Evolutionary conservation across 768 basidiomycete species (phyloP).

Genomic region (Hygrophorus pudorinus): DNA sequence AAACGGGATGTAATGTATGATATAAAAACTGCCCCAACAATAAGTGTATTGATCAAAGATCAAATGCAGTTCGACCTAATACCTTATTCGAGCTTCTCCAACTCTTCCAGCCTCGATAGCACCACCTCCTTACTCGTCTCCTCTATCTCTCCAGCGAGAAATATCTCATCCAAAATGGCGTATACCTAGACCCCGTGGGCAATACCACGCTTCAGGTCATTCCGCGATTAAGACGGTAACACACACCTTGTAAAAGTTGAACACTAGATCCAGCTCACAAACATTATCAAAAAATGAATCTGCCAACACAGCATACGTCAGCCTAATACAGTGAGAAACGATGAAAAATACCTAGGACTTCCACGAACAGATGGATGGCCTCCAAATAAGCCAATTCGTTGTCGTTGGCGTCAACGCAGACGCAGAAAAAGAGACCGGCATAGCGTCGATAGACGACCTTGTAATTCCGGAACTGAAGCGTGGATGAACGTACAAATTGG

Average conservation of each 20-base stretch:
- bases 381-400: slow-evolving; percentile 97
- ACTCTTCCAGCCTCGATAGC: slow-evolving; percentile 75
- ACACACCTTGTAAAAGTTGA: slow-evolving; percentile 93
- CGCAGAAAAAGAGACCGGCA: slow-evolving; percentile 95
- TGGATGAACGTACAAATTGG: slow-evolving; percentile 3
- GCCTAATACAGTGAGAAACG: slow-evolving; percentile 2
- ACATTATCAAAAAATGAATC: slow-evolving; percentile 99
- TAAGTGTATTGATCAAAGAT: no score
- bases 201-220: neutral
- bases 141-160: slow-evolving; percentile 96
- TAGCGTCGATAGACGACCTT: slow-evolving; percentile 97
- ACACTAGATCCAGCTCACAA: slow-evolving; percentile 94
- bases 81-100: slow-evolving; percentile 83
- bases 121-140: slow-evolving; percentile 98
- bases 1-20: no score
- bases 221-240: neutral
- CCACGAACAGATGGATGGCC: slow-evolving; percentile 96
- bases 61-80: no score
- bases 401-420: slow-evolving; percentile 97
- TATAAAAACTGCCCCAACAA: no score
- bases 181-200: slow-evolving; percentile 56
- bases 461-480: slow-evolving; percentile 83
- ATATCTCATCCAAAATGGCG: slow-evolving; percentile 96
- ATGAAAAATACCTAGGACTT: slow-evolving; percentile 71
- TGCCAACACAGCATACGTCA: slow-evolving; percentile 18